A percentile compares a stretch with the other conserved stretches of the same genome.
Evolutionary conservation across 495 filamentous ascomycete species (phyloP).

Genomic region (Sordaria brevicollis): DNA sequence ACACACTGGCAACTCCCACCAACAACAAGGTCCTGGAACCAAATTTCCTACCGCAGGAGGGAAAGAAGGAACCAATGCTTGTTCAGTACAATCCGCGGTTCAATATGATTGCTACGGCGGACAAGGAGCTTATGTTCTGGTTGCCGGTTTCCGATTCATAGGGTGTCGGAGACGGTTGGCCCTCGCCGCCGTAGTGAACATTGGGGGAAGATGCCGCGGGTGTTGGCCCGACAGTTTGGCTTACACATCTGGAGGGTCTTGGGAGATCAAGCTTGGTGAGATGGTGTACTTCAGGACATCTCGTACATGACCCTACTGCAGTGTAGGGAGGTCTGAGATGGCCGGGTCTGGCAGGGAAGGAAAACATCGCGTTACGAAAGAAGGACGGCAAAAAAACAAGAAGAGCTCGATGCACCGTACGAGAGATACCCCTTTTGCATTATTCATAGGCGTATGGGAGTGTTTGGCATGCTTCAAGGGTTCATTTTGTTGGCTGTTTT

Average conservation of each 20-base stretch:
- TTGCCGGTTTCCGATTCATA: slow-evolving; percentile 60
- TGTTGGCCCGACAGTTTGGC: not conserved
- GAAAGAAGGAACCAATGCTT: slow-evolving; percentile 53
- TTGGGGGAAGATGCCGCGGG: no score
- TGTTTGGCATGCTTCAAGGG: not conserved
- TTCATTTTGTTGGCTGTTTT: not conserved
- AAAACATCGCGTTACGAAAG: not conserved
- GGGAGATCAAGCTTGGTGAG: not conserved
- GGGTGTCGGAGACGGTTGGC: not conserved
- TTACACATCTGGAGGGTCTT: not conserved
- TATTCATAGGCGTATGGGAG: not conserved
- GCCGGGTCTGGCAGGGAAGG: not conserved
- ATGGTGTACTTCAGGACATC: not conserved
- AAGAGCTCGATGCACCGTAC: not conserved
- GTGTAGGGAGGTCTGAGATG: not conserved
- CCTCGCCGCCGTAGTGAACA: not conserved
- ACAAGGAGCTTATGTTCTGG: slow-evolving; percentile 86
- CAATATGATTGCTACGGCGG: slow-evolving; percentile 81
- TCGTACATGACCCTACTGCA: not conserved
- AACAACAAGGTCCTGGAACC: slow-evolving; percentile 56
- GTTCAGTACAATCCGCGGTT: slow-evolving; percentile 83
- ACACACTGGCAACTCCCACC: slow-evolving; percentile 47
- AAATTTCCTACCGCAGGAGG: slow-evolving; percentile 48
- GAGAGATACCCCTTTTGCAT: not conserved
- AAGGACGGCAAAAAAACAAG: not conserved